These are phyloP conservation scores for Pelargonium fulgidum DNA, from an alignment of 441 rosid genomes.

Conservation along the genomic window DNA sequence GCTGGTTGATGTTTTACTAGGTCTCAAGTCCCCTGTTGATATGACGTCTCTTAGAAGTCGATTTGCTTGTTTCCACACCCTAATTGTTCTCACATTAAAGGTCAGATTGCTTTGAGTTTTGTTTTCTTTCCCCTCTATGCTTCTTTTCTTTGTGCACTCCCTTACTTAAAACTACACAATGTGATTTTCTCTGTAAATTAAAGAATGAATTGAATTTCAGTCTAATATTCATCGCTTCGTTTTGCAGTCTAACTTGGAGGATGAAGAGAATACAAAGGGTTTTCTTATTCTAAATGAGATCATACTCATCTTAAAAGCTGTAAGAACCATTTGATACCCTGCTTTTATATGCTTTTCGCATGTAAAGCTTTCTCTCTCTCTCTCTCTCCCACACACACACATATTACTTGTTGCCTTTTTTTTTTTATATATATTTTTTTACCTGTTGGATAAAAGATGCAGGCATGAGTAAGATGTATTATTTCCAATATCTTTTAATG, in stretches of 20 bases:
- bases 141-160: background rate
- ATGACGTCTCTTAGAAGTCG: constrained; percentile 48
- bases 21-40: constrained; percentile 48
- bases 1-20: constrained; percentile 61
- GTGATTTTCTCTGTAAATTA: background rate
- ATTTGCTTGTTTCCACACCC: constrained; percentile 59
- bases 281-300: constrained; percentile 90
- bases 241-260: constrained; percentile 51
- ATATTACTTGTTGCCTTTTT: background rate
- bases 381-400: background rate
- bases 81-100: constrained; percentile 67
- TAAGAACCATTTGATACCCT: constrained; percentile 32
- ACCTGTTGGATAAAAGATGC: background rate
- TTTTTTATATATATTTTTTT: background rate
- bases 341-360: background rate
- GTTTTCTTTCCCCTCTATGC: background rate
- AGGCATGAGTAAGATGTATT: background rate
- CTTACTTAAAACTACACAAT: background rate
- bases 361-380: constrained; percentile 1
- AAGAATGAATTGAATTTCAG: constrained; percentile 8
- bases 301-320: constrained; percentile 76
- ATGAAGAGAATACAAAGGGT: constrained; percentile 60
- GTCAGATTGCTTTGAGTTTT: constrained; percentile 25
- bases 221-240: constrained; percentile 14
- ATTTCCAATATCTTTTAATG: background rate